Evolutionary conservation across 1,139 yeast genomes (phyloP), one percentile per base, ranked within the genome.

Genomic region (Candida tropicalis): DNA sequence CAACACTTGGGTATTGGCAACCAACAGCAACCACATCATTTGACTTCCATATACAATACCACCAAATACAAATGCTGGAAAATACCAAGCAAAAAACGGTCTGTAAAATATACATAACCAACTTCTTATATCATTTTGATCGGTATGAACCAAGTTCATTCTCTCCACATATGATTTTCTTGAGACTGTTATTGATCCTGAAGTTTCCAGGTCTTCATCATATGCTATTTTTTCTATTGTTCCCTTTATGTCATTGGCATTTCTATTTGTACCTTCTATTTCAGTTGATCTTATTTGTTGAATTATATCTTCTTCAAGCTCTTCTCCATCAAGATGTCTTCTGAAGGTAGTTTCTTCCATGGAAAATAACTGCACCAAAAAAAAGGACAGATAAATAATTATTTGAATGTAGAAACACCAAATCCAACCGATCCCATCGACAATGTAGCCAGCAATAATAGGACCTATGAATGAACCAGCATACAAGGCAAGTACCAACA

Each of bases 31-130:
- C 81, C 81, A 76, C 77, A 73, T 72, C 65, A 83, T 70, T 39
- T 83, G 81, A 16, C 80, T 68, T 3, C 88, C 90, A 53, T 82
- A 82, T 12, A 79, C 62, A 43, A 80, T 59, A 1, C 87, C 88
- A 42, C 80, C 75, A 77, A 82, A 83, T 10, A 81, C 50, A 15
- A 82, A 75, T n/a, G 78, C 70, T 6, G 89, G 88, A 52, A 81
- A 79, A 50, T 65, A 54, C 56, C 71, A 62, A 51, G 69, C 65
- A 40, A 68, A 50, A 56, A 70, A 62, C 4, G 82, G 82, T 40
- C 75, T 51, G 39, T 56, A 49, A 47, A 64, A 68, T 17, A 73
- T 65, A 23, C 63, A 54, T 28, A 65, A 52, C 70, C 74, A 70
- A n/a, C 72, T 55, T 45, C 78, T 59, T 15, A 57, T 50, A 52